These are phyloP conservation scores for Penicillium rolfsii DNA, from an alignment of 2,329 filamentous ascomycete species.

Conservation along the genomic window DNA sequence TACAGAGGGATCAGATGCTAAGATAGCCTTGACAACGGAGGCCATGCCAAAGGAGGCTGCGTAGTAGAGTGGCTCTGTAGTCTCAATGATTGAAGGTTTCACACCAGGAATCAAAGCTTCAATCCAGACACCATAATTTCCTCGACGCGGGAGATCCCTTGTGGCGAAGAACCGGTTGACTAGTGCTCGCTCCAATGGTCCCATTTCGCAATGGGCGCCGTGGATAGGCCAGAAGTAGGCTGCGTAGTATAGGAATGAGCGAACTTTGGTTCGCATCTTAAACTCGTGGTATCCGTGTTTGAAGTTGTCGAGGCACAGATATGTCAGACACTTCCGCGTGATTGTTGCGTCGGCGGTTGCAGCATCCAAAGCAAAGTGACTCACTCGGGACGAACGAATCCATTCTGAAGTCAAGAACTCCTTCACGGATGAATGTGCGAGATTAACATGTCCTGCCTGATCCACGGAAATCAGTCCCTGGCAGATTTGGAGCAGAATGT, in stretches of 20 bases:
- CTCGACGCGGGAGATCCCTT: conserved; percentile 15
- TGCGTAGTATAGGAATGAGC: conserved; percentile 23
- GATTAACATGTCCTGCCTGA: conserved; percentile 14
- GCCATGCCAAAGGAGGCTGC: conserved; percentile 27
- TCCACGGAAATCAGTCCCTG: conserved; percentile 26
- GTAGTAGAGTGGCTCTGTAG: conserved; percentile 27
- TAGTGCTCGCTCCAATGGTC: conserved; percentile 3
- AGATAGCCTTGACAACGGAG: conserved; percentile 22
- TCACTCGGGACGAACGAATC: conserved; percentile 22
- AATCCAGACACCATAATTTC: conserved; percentile 27
- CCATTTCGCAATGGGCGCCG: conserved; percentile 12
- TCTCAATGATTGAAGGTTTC: conserved; percentile 11
- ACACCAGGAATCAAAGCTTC: conserved; percentile 14
- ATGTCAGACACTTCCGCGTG: conserved; percentile 22
- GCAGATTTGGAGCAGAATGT: conserved; percentile 24
- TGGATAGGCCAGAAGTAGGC: conserved; percentile 23
- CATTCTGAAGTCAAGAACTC: conserved; percentile 27
- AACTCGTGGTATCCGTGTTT: conserved; percentile 16
- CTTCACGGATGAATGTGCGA: conserved; percentile 26
- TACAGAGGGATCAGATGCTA: conserved; percentile 20
- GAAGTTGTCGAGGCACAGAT: conserved; percentile 26
- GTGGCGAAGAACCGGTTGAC: conserved; percentile 24
- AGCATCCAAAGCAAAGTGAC: conserved; percentile 22
- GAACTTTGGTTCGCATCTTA: background rate
- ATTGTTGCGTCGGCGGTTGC: conserved; percentile 20